Conservation (phyloP, 108 stramenopile species). For the Nitzschia sp. region DNA sequence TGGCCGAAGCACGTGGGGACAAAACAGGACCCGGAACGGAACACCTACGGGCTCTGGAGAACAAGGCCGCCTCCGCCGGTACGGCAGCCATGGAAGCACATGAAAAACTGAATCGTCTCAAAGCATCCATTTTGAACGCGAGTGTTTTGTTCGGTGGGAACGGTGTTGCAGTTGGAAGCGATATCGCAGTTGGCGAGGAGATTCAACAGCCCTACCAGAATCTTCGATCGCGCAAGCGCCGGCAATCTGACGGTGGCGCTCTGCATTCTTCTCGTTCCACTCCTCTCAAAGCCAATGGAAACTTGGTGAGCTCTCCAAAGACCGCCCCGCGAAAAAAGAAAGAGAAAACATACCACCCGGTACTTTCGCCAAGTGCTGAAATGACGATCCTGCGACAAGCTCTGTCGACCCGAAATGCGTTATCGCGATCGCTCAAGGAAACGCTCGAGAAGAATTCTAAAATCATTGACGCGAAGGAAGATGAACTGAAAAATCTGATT, state of each 20-base stretch:
- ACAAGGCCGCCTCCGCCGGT: conserved; percentile 59
- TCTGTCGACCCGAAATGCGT: conserved; percentile 11
- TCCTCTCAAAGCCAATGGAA: background rate
- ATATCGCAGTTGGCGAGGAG: background rate
- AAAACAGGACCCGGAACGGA: conserved; percentile 51
- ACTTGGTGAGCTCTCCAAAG: background rate
- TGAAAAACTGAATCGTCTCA: conserved; percentile 70
- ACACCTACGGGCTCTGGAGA: conserved; percentile 59
- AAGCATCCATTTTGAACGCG: conserved; percentile 75
- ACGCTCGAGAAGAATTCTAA: conserved; percentile 39
- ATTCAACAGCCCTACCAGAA: background rate
- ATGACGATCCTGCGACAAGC: conserved; percentile 25
- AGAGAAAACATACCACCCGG: background rate
- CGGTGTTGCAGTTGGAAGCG: no score
- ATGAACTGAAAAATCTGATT: conserved; percentile 29
- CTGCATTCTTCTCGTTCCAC: background rate
- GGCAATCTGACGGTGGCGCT: conserved; percentile 41
- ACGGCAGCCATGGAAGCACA: conserved; percentile 68
- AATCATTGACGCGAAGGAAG: background rate
- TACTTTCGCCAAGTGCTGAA: conserved; percentile 23
- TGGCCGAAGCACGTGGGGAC: conserved; percentile 92
- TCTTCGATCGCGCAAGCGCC: conserved; percentile 27
- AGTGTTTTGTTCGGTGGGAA: conserved; percentile 46
- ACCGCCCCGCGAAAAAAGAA: conserved; percentile 29
- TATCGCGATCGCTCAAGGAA: conserved; percentile 66